Percentiles rank a stretch among this genome's conserved stretches.
Evolutionary conservation across 495 filamentous ascomycete genomes (phyloP).

Genomic region (Penicillium atrosanguineum): DNA sequence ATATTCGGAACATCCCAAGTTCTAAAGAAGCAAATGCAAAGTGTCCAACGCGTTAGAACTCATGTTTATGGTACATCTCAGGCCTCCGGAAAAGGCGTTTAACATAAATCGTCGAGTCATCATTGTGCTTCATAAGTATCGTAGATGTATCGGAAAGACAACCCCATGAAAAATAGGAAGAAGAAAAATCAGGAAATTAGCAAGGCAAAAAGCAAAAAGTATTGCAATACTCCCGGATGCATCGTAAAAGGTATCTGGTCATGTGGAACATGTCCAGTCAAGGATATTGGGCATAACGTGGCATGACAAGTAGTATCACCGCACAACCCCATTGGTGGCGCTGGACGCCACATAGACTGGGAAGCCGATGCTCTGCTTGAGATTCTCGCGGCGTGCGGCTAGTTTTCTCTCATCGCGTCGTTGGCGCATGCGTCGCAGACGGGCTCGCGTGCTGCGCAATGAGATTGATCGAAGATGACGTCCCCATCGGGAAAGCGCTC

Average conservation of each 20-base stretch:
- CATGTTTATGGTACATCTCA: constrained; percentile 24
- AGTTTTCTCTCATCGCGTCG: constrained; percentile 50
- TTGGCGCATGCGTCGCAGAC: constrained; percentile 58
- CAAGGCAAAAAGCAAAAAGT: constrained; percentile 4
- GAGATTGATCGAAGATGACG: constrained; percentile 53
- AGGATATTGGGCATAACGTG: constrained; percentile 5
- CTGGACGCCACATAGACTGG: constrained; percentile 36
- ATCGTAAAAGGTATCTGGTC: constrained; percentile 19
- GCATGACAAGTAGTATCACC: constrained; percentile 12
- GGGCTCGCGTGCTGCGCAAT: constrained; percentile 49
- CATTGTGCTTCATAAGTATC: constrained; percentile 25
- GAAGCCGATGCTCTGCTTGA: constrained; percentile 65
- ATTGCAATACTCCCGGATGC: constrained; percentile 6
- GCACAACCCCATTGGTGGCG: constrained; percentile 13
- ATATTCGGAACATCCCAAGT: not conserved
- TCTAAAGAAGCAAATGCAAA: no score
- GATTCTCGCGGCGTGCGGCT: constrained; percentile 61
- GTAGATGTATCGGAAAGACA: constrained; percentile 19
- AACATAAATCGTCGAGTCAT: constrained; percentile 21
- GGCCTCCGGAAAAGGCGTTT: constrained; percentile 4
- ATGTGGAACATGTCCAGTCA: constrained; percentile 23
- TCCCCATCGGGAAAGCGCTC: constrained; percentile 46
- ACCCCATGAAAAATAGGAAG: not conserved
- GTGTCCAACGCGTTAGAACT: not conserved
- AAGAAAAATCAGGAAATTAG: not conserved